Conservation (phyloP, 163 green algal genomes). For the Chlamydomonas reinhardtii region DNA sequence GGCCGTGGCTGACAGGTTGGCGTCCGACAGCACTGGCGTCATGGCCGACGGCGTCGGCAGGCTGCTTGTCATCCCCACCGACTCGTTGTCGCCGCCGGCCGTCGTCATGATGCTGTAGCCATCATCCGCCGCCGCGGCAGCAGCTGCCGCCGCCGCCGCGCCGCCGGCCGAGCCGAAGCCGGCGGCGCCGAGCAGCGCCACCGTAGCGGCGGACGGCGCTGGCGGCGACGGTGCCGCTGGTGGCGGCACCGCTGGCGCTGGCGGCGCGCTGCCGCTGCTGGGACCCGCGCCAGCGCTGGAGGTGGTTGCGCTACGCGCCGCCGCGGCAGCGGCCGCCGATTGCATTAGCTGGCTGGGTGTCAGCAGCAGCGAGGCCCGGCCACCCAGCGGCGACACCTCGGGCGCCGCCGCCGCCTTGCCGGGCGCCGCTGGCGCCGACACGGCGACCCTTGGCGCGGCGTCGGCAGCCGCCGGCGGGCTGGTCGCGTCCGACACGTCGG, state of each 20-base stretch:
- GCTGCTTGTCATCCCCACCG: not conserved
- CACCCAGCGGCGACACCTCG: not conserved
- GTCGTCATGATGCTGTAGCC: not conserved
- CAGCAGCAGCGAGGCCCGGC: slow-evolving; percentile 52
- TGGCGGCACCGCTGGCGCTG: too few relatives aligned
- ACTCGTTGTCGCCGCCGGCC: not conserved
- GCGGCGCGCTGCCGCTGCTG: not conserved
- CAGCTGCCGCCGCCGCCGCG: not conserved
- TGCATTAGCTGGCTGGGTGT: slow-evolving; percentile 69
- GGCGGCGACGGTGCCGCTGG: too few relatives aligned
- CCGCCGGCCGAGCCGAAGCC: not conserved
- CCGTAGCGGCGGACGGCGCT: not conserved
- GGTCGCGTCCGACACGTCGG: slow-evolving; percentile 40
- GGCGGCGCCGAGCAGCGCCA: not conserved
- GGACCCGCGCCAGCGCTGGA: not conserved
- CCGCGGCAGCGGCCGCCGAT: slow-evolving; percentile 14
- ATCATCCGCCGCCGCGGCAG: not conserved
- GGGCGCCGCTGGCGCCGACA: not conserved
- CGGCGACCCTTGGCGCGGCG: not conserved
- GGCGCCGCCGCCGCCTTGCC: not conserved
- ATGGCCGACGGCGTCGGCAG: not conserved
- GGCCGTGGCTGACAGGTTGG: not conserved
- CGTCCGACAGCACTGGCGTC: not conserved
- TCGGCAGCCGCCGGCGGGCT: not conserved
- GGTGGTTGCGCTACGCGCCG: not conserved